phyloP scores from a whole-genome alignment of 495 filamentous ascomycete genomes.

The Aspergillus diversus region DNA sequence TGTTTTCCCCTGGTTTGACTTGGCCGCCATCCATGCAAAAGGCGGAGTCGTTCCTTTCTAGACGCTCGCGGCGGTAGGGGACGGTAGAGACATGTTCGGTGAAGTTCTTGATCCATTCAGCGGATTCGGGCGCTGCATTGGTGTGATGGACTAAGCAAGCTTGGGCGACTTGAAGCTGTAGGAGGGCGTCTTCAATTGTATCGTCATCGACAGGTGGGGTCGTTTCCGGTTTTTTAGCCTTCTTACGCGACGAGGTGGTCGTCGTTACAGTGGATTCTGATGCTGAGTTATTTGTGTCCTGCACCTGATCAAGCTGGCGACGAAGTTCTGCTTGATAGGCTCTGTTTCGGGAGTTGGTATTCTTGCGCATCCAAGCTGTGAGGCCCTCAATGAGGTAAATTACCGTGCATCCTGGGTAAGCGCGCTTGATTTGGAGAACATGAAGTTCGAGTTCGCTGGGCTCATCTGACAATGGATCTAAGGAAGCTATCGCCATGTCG shows the following conservation, averaged over 20 bases:
- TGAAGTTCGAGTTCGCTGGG: slow-evolving; percentile 58
- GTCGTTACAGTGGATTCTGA: slow-evolving; percentile 28
- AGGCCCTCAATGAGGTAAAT: slow-evolving; percentile 84
- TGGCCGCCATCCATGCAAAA: slow-evolving; percentile 88
- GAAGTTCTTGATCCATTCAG: slow-evolving; percentile 77
- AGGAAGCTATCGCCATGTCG: slow-evolving; percentile 54
- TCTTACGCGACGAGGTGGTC: slow-evolving; percentile 29
- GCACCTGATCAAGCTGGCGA: slow-evolving; percentile 47
- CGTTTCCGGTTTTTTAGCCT: slow-evolving; percentile 46
- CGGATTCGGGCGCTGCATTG: slow-evolving; percentile 61
- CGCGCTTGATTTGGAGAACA: slow-evolving; percentile 55
- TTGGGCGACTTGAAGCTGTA: slow-evolving; percentile 72
- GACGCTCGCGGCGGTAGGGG: slow-evolving; percentile 63
- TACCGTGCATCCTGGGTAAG: slow-evolving; percentile 55
- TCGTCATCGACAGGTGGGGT: slow-evolving; percentile 68
- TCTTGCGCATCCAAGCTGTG: slow-evolving; percentile 67
- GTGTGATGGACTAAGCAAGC: slow-evolving; percentile 74
- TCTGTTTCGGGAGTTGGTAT: slow-evolving; percentile 66
- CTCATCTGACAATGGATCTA: slow-evolving; percentile 21
- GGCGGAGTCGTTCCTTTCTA: slow-evolving; percentile 55
- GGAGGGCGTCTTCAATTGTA: slow-evolving; percentile 71
- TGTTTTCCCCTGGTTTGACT: slow-evolving; percentile 71
- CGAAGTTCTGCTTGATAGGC: slow-evolving; percentile 69
- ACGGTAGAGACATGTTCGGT: slow-evolving; percentile 81
- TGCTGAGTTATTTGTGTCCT: slow-evolving; percentile 22